Evolutionary conservation across 306 rosid species (phyloP).

Genomic region (Medicago truncatula): MtrunA17r5.0-ANR NC_053048.1:42793001-42793500

Average conservation of each 20-base stretch:
- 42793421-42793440: slow-evolving; percentile 13
- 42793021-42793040: slow-evolving; percentile 37
- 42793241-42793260: slow-evolving; percentile 40
- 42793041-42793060: slow-evolving; percentile 43
- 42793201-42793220: slow-evolving; percentile 50
- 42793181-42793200: slow-evolving; percentile 11
- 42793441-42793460: slow-evolving; percentile 24
- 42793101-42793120: slow-evolving; percentile 36
- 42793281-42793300: slow-evolving; percentile 24
- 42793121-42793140: slow-evolving; percentile 35
- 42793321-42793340: slow-evolving; percentile 44
- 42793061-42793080: slow-evolving; percentile 41
- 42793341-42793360: slow-evolving; percentile 45
- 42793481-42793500: slow-evolving; percentile 46
- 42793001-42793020: slow-evolving; percentile 41
- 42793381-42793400: slow-evolving; percentile 34
- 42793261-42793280: slow-evolving; percentile 43
- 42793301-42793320: slow-evolving; percentile 39
- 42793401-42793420: slow-evolving; percentile 26
- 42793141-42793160: slow-evolving; percentile 18
- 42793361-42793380: slow-evolving; percentile 55
- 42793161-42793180: slow-evolving; percentile 26
- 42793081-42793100: slow-evolving; percentile 57
- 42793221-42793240: slow-evolving; percentile 37
- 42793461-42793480: slow-evolving; percentile 35